A percentile compares a stretch with the other conserved stretches of the same genome.
These are phyloP conservation scores for Eucalyptus albens DNA, from an alignment of 345 rosid genomes.

Conservation along the genomic window DNA sequence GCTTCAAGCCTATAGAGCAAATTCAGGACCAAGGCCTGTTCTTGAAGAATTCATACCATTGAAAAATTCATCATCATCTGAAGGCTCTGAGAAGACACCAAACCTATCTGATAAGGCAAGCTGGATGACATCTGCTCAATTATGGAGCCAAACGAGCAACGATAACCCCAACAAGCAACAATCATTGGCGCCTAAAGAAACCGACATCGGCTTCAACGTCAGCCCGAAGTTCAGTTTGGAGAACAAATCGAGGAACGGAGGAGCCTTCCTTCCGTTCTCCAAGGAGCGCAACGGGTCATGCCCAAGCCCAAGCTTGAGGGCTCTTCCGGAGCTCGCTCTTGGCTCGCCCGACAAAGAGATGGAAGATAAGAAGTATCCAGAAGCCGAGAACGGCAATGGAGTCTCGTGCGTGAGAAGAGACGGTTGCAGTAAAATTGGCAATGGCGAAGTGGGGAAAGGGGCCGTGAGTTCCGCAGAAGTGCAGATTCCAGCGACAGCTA, in stretches of 20 bases:
- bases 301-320: constrained; percentile 13
- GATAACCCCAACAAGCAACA: constrained; percentile 16
- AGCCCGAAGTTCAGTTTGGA: constrained; percentile 56
- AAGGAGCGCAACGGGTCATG: constrained; percentile 40
- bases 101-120: constrained; percentile 40
- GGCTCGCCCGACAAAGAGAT: constrained; percentile 22
- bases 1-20: constrained; percentile 52
- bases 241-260: constrained; percentile 61
- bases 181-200: constrained; percentile 25
- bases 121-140: constrained; percentile 95
- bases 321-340: constrained; percentile 58
- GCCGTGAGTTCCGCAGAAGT: constrained; percentile 15
- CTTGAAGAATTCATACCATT: constrained; percentile 98
- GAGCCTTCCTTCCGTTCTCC: constrained; percentile 90
- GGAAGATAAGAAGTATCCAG: constrained; percentile 43
- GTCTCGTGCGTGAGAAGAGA: constrained; percentile 22
- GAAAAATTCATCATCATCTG: constrained; percentile 31
- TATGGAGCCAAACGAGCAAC: constrained; percentile 80
- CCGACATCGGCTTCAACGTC: constrained; percentile 31
- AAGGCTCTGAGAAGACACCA: constrained; percentile 19
- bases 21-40: constrained; percentile 49
- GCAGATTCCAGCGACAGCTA: constrained; percentile 3
- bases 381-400: constrained; percentile 5
- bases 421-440: neutral
- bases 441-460: constrained; percentile 25